Base-by-base conservation (phyloP, 306 rosid species). In the Acacia acuminata region DNA sequence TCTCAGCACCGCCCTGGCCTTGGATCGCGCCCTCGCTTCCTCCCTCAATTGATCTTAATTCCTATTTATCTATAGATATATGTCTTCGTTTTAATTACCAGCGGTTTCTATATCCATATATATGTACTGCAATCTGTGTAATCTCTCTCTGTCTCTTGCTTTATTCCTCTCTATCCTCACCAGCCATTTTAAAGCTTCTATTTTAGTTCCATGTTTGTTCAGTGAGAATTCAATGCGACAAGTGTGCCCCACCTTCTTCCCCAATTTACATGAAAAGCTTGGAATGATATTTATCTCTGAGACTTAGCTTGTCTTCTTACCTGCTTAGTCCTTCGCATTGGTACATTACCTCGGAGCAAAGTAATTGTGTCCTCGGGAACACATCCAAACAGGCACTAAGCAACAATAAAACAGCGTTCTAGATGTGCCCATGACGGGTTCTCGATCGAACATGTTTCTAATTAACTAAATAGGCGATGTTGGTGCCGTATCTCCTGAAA, bases 1-100 rank as follows among this genome's bases (percentile, higher is more conserved):
- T 61, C 98, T 94, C 84, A 89, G 90, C 91, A 92, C 98, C 86
- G 85, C 82, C 85, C 48, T 94, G 80, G 87, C 92, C 27, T 56
- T 94, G 90, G 92, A 90, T 12, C 16, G 9, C n/a, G 73, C 71
- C 15, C 16, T 27, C n/a, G 68, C 43, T 81, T 83, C 93, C 71
- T 8, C 53, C 19, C 36, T 69, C 30, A 42, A 22, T 11, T 40
- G 12, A 61, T 61, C 63, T 19, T 53, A 4, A 7, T 30, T 30
- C 32, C 32, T 30, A 30, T 30, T 2, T 30, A 30, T 30, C 32
- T 30, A 30, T 30, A 30, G 17, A 44, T 44, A 48, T 51, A 17
- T 11, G 63, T 55, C 27, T 58, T 58, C 32, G 1, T 24, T n/a
- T 58, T 20, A 20, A 11, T 22, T 61, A 24, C 36, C 34, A 12